Evolutionary conservation across 2,329 filamentous ascomycete species (phyloP).

Genomic region (Colletotrichum sp.): DNA sequence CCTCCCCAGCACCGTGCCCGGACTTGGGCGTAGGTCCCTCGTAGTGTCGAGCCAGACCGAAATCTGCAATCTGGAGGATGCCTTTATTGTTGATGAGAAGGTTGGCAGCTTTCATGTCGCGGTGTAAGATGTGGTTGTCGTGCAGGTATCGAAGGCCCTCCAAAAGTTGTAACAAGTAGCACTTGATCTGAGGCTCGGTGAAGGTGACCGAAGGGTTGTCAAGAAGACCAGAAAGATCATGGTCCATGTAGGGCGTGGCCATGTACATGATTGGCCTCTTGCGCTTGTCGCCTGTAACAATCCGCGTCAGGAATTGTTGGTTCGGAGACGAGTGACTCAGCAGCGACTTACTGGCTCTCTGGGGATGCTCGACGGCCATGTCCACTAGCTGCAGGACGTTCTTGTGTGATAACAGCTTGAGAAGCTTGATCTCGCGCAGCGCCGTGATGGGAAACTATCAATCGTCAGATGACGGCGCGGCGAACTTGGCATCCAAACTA

Average conservation of each 20-base stretch:
- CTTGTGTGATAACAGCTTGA: conserved; percentile 91
- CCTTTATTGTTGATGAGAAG: conserved; percentile 94
- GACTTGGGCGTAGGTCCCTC: conserved; percentile 80
- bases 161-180: conserved; percentile 92
- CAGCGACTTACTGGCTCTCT: conserved; percentile 58
- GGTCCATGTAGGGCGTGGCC: conserved; percentile 99
- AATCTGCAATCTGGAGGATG: conserved; percentile 95
- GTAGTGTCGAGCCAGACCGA: conserved; percentile 91
- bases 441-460: conserved; percentile 92
- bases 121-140: conserved; percentile 86
- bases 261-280: conserved; percentile 94
- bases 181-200: conserved; percentile 92
- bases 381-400: conserved; percentile 90
- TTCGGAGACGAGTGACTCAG: neutral
- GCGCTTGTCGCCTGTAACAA: conserved; percentile 68
- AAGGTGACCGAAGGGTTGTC: conserved; percentile 93
- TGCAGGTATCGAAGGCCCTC: conserved; percentile 91
- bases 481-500: neutral
- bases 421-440: conserved; percentile 93
- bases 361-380: conserved; percentile 88
- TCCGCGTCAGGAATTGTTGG: conserved; percentile 25
- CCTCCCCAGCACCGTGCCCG: conserved; percentile 82
- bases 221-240: conserved; percentile 94
- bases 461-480: conserved; percentile 3
- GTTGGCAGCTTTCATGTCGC: conserved; percentile 99